Base-by-base conservation (phyloP, 495 filamentous ascomycete genomes). In the Cladorrhinum samala region DNA sequence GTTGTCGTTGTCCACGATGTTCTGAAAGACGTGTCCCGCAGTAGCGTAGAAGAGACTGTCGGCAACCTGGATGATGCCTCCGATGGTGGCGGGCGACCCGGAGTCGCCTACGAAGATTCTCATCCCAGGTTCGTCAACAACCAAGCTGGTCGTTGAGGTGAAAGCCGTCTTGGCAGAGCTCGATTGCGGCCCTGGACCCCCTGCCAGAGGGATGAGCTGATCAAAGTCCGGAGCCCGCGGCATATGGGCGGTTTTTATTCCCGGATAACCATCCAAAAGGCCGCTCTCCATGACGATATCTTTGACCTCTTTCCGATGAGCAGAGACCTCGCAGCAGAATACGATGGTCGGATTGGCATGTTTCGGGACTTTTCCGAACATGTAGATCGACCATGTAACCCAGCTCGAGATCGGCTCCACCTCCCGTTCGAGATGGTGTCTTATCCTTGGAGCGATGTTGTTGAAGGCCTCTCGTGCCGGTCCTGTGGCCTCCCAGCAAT, bases 181-280 rank as follows among this genome's bases (percentile, higher is more conserved):
- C 30, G 19, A n/a, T 20, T 8, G 9, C 23, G 33, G 19, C 3
- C 24, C 19, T 5, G 4, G 17, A 4, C 11, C 8, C 9, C 30
- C 30, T 47, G 45, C 45, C 21, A 47, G 24, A 23, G 13, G 49
- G 2, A 51, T 16, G 14, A 51, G 49, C 13, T 51, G 49, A 6
- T 43, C 37, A 25, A 43, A 51, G 19, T 42, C 49, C 9, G 49
- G 49, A 11, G 49, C 33, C 37, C 24, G 21, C 2, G 49, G 49
- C 49, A 51, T 51, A 37, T 51, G 49, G n/a, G 37, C 49, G n/a
- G 49, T 51, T 20, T 51, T 51, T 5, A 51, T 6, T 13, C 49
- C 49, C 9, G 16, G 49, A 41, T 51, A 51, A 14, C 33, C 49
- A 14, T 51, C 49, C 1, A 51, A 21, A 30, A 51, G 49, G 17